phyloP scores from a whole-genome alignment of 331 rosid genomes.

The Quercus tomentella region DNA sequence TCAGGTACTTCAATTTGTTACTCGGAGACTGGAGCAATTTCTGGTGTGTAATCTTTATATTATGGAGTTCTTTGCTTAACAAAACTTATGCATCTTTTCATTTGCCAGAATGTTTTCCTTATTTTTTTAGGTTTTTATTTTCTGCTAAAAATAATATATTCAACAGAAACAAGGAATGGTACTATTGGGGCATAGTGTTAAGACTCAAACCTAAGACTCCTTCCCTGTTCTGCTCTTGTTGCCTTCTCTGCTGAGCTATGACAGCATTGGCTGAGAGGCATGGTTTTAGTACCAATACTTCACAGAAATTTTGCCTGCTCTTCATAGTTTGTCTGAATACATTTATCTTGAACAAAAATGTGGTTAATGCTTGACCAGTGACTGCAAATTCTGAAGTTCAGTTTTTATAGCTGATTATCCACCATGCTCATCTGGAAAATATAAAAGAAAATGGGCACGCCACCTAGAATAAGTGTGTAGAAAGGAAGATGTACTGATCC shows the following conservation, averaged over 20 bases:
- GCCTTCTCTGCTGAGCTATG: background rate
- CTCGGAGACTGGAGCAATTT: slow-evolving; percentile 90
- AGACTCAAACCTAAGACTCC: background rate
- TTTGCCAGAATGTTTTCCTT: background rate
- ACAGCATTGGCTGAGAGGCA: background rate
- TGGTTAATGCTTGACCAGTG: background rate
- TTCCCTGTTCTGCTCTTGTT: background rate
- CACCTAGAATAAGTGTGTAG: background rate
- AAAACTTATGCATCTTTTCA: background rate
- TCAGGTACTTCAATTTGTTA: slow-evolving; percentile 79
- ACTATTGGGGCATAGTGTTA: background rate
- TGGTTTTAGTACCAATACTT: background rate
- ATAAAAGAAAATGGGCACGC: background rate
- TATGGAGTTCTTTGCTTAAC: background rate
- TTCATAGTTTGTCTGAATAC: background rate
- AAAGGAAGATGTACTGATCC: background rate
- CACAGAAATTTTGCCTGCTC: background rate
- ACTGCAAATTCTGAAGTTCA: background rate
- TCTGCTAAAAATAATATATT: background rate
- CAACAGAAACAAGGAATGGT: background rate
- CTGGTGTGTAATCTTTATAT: slow-evolving; percentile 51
- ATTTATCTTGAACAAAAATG: background rate
- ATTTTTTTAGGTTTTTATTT: background rate
- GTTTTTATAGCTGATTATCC: background rate
- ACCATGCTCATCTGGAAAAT: background rate